Conservation (phyloP, 257 asterid genomes). For the Solanum raphanifolium region DNA sequence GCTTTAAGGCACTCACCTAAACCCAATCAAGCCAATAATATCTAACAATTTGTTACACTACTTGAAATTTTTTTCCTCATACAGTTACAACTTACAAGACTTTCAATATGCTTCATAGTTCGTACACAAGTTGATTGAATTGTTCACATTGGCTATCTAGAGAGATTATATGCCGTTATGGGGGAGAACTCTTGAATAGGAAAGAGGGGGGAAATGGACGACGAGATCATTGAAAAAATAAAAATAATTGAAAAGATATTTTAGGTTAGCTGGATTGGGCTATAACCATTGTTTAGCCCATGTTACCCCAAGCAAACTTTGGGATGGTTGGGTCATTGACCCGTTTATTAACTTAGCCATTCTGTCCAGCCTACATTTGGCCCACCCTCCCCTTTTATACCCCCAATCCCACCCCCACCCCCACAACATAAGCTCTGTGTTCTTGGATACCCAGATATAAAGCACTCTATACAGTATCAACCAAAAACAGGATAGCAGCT, state of each 20-base stretch:
- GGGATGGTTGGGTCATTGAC: not conserved
- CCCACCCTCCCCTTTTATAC: not conserved
- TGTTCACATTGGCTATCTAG: not conserved
- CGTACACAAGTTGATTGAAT: not conserved
- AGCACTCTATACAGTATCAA: no score
- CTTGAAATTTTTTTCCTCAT: not conserved
- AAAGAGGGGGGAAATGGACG: not conserved
- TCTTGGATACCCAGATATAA: not conserved
- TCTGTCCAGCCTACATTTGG: not conserved
- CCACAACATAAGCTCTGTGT: not conserved
- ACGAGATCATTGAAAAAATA: not conserved
- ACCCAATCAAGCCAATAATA: not conserved
- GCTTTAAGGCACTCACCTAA: not conserved
- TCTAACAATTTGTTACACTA: not conserved
- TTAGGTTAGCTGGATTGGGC: not conserved
- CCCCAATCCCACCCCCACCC: not conserved
- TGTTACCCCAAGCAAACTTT: not conserved
- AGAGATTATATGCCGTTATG: not conserved
- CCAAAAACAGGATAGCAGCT: no score
- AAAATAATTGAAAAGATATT: not conserved
- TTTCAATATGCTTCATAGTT: not conserved
- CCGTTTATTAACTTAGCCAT: not conserved
- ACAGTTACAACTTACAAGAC: not conserved
- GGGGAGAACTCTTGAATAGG: not conserved
- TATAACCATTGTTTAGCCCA: not conserved